Base-by-base conservation (phyloP, 2,329 filamentous ascomycete species). In the Exophiala sp. region DNA sequence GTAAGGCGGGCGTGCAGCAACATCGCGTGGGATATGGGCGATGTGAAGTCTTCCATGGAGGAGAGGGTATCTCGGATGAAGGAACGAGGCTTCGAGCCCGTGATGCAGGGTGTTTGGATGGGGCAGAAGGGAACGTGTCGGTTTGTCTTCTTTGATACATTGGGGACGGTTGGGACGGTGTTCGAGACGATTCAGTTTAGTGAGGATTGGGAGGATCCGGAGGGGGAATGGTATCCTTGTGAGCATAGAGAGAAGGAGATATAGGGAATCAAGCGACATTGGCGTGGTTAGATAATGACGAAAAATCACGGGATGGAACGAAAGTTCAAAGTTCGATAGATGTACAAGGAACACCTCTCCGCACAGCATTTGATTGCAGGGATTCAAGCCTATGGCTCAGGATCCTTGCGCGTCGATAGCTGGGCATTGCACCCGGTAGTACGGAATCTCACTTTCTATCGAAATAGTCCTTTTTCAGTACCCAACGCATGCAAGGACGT, bases 121-220 rank as follows among this genome's bases (percentile, higher is more conserved):
- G 38, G 38, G 4, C n/a, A 2, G 10, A 40, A 16, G 38, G 38
- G 38, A 2, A 14, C 16, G 2, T 40, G 38, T 18, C 38, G 20
- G 1, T 40, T 40, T 11, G 16, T 14, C 20, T 40, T 40, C n/a
- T 48, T 47, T 33, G 50, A 52, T 21, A 47, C 43, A 7, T 10
- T 40, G 12, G 50, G 21, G 10, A 48, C 33, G 21, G 29, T 21
- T 11, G 50, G 50, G 3, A 48, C 34, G n/a, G 44, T 40, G 12
- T 52, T 52, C 48, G 50, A 42, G 36, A 48, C 35, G 8, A 47
- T 47, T 32, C 20, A 42, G 21, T 20, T 53, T 24, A 42, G 12
- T 14, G 6, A 41, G 9, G 50, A 41, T 35, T 53, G 43, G 44
- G 43, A 48, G 12, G 44, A 41, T 42, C n/a, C 43, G 3, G 35